phyloP scores from a whole-genome alignment of 257 asterid genomes.

The Plantago ovata region DNA sequence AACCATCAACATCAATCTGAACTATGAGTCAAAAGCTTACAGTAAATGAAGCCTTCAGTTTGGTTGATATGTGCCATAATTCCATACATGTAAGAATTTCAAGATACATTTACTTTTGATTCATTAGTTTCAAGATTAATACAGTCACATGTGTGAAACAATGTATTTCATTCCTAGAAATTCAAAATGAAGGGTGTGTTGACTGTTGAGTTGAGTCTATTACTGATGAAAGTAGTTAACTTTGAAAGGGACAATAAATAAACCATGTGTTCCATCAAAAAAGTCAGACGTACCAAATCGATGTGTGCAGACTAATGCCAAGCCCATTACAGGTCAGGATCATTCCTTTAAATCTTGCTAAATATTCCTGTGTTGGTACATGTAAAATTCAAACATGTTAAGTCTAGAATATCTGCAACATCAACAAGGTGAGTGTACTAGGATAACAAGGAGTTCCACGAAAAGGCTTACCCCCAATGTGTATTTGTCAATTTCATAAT shows the following conservation, averaged over 20 bases:
- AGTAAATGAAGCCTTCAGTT: too few relatives aligned
- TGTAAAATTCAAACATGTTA: constrained; percentile 15
- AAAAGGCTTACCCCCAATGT: constrained; percentile 47
- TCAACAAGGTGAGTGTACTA: constrained; percentile 13
- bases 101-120: too few relatives aligned
- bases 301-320: constrained; percentile 44
- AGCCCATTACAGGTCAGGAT: constrained; percentile 68
- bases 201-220: too few relatives aligned
- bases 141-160: too few relatives aligned
- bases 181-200: background rate
- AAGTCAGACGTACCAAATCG: constrained; percentile 39
- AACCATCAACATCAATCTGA: background rate
- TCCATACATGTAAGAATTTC: too few relatives aligned
- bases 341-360: constrained; percentile 72
- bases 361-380: constrained; percentile 42
- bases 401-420: constrained; percentile 16
- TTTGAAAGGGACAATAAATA: constrained; percentile 11
- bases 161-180: background rate
- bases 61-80: too few relatives aligned
- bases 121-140: too few relatives aligned
- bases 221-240: background rate
- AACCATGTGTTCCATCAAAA: constrained; percentile 14
- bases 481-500: constrained; percentile 56
- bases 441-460: background rate
- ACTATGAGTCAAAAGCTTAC: too few relatives aligned